These are phyloP conservation scores for Croton setiger DNA, from an alignment of 441 rosid species.

Conservation along the genomic window DNA sequence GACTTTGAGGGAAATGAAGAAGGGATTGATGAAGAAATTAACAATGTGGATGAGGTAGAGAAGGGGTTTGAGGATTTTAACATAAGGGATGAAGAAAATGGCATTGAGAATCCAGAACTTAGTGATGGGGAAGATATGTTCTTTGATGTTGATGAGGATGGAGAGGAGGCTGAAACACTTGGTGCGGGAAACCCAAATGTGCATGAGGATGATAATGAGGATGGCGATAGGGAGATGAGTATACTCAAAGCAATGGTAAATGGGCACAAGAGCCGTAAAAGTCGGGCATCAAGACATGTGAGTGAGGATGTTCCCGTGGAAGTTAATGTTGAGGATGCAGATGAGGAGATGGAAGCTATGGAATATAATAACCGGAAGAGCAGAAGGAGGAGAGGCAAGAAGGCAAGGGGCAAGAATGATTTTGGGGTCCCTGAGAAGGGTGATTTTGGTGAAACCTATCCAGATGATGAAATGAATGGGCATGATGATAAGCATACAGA, in stretches of 20 bases:
- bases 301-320: constrained; percentile 23
- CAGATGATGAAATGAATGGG: constrained; percentile 33
- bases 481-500: constrained; percentile 28
- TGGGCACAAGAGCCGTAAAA: constrained; percentile 47
- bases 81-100: constrained; percentile 30
- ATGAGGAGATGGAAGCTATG: constrained; percentile 45
- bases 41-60: constrained; percentile 36
- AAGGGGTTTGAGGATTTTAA: constrained; percentile 45
- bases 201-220: constrained; percentile 35
- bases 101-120: constrained; percentile 22
- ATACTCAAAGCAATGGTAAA: constrained; percentile 71
- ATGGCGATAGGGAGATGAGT: constrained; percentile 45
- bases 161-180: constrained; percentile 27
- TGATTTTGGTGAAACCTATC: constrained; percentile 30
- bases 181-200: constrained; percentile 18
- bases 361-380: constrained; percentile 57
- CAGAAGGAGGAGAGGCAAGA: constrained; percentile 59
- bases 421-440: constrained; percentile 25
- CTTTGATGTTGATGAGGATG: constrained; percentile 39
- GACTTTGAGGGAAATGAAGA: constrained; percentile 30
- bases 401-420: constrained; percentile 43
- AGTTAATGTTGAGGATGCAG: constrained; percentile 35
- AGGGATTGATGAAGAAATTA: constrained; percentile 29
- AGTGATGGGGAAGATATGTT: constrained; percentile 42
- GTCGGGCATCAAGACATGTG: constrained; percentile 29